Conservation (phyloP, 352 stramenopile species). For the Lagenidium sp. region DNA sequence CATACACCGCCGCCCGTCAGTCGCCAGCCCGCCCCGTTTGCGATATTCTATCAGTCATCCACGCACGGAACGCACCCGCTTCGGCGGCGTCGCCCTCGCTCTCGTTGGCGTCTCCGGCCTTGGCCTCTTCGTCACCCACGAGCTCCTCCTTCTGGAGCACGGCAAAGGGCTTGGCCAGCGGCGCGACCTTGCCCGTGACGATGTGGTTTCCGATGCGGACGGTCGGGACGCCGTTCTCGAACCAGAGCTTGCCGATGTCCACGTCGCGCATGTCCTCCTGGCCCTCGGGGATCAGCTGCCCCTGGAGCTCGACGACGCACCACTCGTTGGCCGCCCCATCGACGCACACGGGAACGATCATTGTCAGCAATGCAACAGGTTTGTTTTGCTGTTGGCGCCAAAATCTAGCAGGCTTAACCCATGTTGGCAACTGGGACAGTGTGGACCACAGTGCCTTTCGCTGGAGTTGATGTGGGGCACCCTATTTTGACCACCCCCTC, state of each 20-base stretch:
- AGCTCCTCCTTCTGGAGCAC: slow-evolving; percentile 68
- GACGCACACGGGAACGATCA: slow-evolving; percentile 62
- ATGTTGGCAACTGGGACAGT: slow-evolving; percentile 6
- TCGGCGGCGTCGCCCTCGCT: too few relatives aligned
- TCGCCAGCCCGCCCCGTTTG: too few relatives aligned
- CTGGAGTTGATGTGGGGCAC: slow-evolving; percentile 6
- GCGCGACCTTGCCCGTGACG: slow-evolving; percentile 54
- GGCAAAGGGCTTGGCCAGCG: slow-evolving; percentile 65
- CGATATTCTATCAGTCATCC: too few relatives aligned
- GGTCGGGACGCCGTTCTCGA: slow-evolving; percentile 51
- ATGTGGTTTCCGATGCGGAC: slow-evolving; percentile 82
- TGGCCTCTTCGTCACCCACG: too few relatives aligned
- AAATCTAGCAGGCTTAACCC: too few relatives aligned
- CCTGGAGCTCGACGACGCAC: slow-evolving; percentile 81
- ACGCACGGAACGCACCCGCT: too few relatives aligned
- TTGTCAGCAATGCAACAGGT: slow-evolving; percentile 5
- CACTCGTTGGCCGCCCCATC: slow-evolving; percentile 60
- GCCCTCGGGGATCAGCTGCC: slow-evolving; percentile 43
- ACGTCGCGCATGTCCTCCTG: slow-evolving; percentile 26
- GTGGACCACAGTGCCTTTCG: slow-evolving; percentile 13
- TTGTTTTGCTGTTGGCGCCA: slow-evolving; percentile 12
- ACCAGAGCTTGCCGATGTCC: slow-evolving; percentile 61
- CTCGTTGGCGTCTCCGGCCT: too few relatives aligned
- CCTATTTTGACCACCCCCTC: too few relatives aligned
- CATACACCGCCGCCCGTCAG: background rate